Percentiles rank a stretch among this genome's conserved stretches.
These are phyloP conservation scores for Aspergillus coremiiformis DNA, from an alignment of 495 filamentous ascomycete species.

Conservation along the genomic window DNA sequence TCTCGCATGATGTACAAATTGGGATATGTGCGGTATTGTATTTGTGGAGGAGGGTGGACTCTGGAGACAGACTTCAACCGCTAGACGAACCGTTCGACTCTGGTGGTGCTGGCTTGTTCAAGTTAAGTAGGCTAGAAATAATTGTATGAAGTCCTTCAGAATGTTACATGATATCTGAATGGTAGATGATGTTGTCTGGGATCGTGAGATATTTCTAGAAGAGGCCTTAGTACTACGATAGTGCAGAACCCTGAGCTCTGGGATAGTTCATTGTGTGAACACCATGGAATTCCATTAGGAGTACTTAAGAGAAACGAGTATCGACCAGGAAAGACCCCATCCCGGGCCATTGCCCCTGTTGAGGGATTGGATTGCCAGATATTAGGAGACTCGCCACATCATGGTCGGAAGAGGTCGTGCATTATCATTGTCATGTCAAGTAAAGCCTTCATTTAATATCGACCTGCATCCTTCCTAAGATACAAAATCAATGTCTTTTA, in stretches of 20 bases:
- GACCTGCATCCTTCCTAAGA: constrained; percentile 42
- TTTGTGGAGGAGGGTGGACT: constrained; percentile 41
- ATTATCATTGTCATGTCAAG: constrained; percentile 37
- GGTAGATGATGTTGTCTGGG: not conserved
- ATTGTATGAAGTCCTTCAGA: not conserved
- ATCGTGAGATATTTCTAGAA: not conserved
- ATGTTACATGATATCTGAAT: not conserved
- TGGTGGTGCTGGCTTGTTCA: not conserved
- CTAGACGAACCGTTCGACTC: not conserved
- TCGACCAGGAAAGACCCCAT: not conserved
- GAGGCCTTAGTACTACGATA: not conserved
- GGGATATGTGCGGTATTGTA: constrained; percentile 35
- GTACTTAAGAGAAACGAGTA: not conserved
- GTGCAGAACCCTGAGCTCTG: not conserved
- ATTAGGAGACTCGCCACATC: not conserved
- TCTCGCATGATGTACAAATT: constrained; percentile 37
- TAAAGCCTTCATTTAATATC: constrained; percentile 30
- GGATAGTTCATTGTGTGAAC: not conserved
- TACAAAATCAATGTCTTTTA: constrained; percentile 39
- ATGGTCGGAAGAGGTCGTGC: not conserved
- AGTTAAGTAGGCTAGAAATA: not conserved
- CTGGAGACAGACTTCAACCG: constrained; percentile 21
- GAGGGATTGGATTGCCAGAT: not conserved
- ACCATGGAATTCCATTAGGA: not conserved
- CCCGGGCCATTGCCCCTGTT: not conserved